Conservation (phyloP, 1,284 basidiomycete species). For the Porodaedalea pini region DNA sequence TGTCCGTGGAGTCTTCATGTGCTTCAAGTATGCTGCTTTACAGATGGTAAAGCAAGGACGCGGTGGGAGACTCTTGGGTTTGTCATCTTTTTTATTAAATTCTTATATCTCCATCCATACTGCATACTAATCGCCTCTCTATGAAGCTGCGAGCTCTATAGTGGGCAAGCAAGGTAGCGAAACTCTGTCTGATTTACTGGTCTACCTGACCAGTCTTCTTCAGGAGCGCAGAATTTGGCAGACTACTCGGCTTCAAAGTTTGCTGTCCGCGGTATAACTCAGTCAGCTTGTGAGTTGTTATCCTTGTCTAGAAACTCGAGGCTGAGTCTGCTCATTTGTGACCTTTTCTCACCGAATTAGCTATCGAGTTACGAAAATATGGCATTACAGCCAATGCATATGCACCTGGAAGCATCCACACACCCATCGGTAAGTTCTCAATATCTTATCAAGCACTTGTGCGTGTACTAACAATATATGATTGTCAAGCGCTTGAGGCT, state of each 20-base stretch:
- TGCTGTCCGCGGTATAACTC: conserved; percentile 2
- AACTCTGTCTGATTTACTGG: not conserved
- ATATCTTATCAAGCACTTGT: no score
- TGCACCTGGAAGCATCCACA: conserved; percentile 2
- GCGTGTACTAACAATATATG: no score
- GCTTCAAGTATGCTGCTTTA: conserved; percentile 19
- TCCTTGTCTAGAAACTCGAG: not conserved
- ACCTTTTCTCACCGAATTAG: not conserved
- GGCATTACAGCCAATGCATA: conserved; percentile 18
- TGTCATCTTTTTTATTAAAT: not conserved
- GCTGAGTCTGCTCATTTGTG: no score
- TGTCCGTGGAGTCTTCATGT: conserved; percentile 18
- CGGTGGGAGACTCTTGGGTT: conserved; percentile 15
- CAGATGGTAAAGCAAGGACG: conserved; percentile 21
- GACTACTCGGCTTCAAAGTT: conserved; percentile 8
- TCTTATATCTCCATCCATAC: not conserved
- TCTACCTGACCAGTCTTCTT: not conserved
- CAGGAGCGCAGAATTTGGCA: not conserved
- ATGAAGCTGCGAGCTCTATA: not conserved
- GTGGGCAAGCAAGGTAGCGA: not conserved
- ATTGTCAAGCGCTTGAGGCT: no score
- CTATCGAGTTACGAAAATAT: conserved; percentile 15
- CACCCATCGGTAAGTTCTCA: not conserved
- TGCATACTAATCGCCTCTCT: not conserved
- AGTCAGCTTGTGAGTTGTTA: conserved; percentile 1